phyloP scores from a whole-genome alignment of 306 rosid genomes.

The Fragaria vesca region DNA sequence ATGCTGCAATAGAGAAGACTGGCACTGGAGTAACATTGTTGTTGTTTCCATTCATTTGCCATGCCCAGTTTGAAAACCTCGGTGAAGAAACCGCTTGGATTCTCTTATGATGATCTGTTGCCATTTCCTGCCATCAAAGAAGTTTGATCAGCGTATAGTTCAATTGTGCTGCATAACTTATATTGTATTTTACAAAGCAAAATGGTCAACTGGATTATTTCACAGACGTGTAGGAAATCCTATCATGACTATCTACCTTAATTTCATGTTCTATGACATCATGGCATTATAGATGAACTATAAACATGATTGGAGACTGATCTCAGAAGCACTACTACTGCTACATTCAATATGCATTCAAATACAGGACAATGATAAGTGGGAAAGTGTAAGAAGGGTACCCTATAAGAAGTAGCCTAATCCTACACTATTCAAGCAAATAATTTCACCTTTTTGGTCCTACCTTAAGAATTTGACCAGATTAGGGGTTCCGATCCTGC shows the following conservation, averaged over 20 bases:
- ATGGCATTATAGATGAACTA: neutral
- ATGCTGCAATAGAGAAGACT: constrained; percentile 52
- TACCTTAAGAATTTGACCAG: neutral
- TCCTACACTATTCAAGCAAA: neutral
- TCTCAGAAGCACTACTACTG: neutral
- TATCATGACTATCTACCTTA: neutral
- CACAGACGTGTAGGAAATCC: neutral
- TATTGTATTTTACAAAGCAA: neutral
- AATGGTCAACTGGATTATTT: neutral
- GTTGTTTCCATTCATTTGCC: constrained; percentile 38
- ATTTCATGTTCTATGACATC: neutral
- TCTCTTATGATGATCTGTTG: constrained; percentile 23
- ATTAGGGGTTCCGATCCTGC: neutral
- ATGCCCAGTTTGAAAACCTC: constrained; percentile 33
- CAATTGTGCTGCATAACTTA: neutral
- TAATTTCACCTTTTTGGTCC: neutral
- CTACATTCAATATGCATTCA: neutral
- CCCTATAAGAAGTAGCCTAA: neutral
- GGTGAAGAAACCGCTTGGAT: constrained; percentile 27
- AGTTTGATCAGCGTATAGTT: neutral
- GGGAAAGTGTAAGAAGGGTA: neutral
- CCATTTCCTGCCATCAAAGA: constrained; percentile 32
- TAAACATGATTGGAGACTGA: neutral
- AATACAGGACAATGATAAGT: neutral
- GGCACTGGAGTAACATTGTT: constrained; percentile 28